These are phyloP conservation scores for Somion occarium DNA, from an alignment of 1,284 basidiomycete genomes.

Conservation along the genomic window DNA sequence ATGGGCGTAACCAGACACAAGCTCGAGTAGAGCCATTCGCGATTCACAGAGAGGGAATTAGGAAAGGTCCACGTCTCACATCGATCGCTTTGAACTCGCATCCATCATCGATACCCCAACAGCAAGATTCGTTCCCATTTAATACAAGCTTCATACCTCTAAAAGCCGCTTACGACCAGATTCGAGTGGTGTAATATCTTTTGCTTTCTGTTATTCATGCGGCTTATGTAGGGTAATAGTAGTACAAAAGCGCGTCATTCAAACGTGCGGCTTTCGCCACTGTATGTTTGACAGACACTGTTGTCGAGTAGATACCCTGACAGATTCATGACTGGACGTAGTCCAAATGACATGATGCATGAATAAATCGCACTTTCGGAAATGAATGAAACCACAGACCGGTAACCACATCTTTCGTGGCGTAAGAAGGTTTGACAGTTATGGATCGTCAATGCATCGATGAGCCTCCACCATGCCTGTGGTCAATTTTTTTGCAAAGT, in stretches of 20 bases:
- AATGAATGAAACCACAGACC: too few relatives aligned
- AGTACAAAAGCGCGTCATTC: not conserved
- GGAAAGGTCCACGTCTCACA: conserved; percentile 1
- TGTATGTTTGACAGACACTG: not conserved
- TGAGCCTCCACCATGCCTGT: too few relatives aligned
- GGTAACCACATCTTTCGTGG: too few relatives aligned
- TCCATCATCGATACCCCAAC: conserved; percentile 9
- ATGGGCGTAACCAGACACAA: conserved; percentile 6
- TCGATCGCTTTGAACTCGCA: conserved; percentile 6
- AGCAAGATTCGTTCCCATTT: conserved; percentile 6
- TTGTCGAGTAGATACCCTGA: not conserved
- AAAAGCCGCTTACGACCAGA: not conserved
- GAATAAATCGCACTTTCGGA: too few relatives aligned
- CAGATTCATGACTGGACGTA: not conserved
- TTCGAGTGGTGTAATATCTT: conserved; percentile 3
- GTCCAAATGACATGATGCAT: not conserved
- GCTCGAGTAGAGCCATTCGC: not conserved
- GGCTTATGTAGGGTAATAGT: not conserved
- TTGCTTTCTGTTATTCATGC: not conserved
- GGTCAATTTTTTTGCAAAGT: too few relatives aligned
- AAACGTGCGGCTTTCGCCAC: not conserved
- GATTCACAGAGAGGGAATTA: not conserved
- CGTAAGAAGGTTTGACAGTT: too few relatives aligned
- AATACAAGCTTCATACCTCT: not conserved
- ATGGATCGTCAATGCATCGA: too few relatives aligned